Base-by-base conservation (phyloP, 2,329 filamentous ascomycete species). In the Botryotinia globosa region DNA sequence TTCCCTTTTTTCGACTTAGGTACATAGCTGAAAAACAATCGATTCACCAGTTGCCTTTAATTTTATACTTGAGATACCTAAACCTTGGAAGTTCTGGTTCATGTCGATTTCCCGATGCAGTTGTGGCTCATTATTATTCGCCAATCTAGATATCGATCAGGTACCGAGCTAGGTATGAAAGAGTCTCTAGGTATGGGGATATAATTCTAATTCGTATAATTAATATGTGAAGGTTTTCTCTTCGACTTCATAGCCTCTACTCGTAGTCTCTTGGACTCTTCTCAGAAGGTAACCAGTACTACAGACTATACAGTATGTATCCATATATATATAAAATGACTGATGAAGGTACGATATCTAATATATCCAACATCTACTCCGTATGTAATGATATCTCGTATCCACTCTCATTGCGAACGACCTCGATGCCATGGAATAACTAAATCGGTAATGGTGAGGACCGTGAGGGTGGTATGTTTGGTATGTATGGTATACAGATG, bases 381-480 rank as follows among this genome's bases (percentile, higher is more conserved):
- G n/a, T n/a, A 54, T n/a, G 51, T 29, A 34, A 16, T 37, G 58
- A 59, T 59, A 39, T 61, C 58, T 37, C 34, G 22, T 39, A 62
- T 62, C 59, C 59, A 62, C 59, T 61, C 22, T 62, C 34, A 39
- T 14, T 62, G 59, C 59, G 59, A n/a, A n/a, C n/a, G n/a, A n/a
- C n/a, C n/a, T n/a, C n/a, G n/a, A n/a, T n/a, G n/a, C 25, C 51
- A n/a, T 54, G 51, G 25, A 54, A 54, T 54, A 29, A 29, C 25
- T 54, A 18, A 29, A 54, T 54, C n/a, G 25, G 51, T 16, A 54
- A 61, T 61, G 10, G 32, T 25, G 34, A 37, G 34, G 32, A 37
- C 58, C 34, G 32, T 37, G 32, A 14, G 58, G 32, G 14, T 39
- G 58, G 58, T 39, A 37, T 4, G 34, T 34, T 2, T 10, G 37